Evolutionary conservation across 1,284 basidiomycete species (phyloP), one percentile per base, ranked within the genome.

Genomic region (Cystobasidium sp.): DNA sequence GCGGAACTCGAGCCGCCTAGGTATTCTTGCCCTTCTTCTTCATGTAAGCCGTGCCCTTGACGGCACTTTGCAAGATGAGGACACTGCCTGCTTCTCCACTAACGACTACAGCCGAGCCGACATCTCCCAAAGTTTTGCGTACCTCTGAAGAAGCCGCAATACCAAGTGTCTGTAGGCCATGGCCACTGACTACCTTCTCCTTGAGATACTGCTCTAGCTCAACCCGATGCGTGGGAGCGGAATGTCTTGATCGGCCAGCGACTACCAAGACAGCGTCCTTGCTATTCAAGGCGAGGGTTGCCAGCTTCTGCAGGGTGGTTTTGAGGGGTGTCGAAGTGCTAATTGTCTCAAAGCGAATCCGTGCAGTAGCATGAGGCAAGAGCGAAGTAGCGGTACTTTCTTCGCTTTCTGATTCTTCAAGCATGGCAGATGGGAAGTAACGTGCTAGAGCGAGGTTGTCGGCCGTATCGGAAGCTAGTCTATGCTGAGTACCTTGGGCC

Each of bases 91-190:
- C 70, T 20, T 73, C 62, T 24, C 70, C 70, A 53, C 70, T 73
- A 43, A 73, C 68, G n/a, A 71, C 74, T 16, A 70, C 43, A 44
- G 68, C 67, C 16, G 61, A 61, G 31, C 88, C 90, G n/a, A 90
- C 87, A 81, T 93, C 91, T 3, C 92, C 92, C 56, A 93, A 85
- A 5, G 91, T 92, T 86, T 91, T 91, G 81, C 87, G 85, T 75
- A 93, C 87, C 75, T 89, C 88, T 6, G 86, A 87, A 7, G 86
- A 86, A 37, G 88, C 80, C 3, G 75, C 66, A 41, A 80, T 56
- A 12, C 70, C 72, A 3, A 76, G 52, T 37, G 73, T 55, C 83
- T 55, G 85, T 84, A 78, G 86, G 83, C n/a, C 80, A 18, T 64
- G 41, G 12, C 49, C 55, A 41, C n/a, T 58, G 37, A 63, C 67